Percentiles rank a stretch among this genome's conserved stretches.
Conservation (phyloP, 306 rosid species). For the Arachis stenosperma region DNA sequence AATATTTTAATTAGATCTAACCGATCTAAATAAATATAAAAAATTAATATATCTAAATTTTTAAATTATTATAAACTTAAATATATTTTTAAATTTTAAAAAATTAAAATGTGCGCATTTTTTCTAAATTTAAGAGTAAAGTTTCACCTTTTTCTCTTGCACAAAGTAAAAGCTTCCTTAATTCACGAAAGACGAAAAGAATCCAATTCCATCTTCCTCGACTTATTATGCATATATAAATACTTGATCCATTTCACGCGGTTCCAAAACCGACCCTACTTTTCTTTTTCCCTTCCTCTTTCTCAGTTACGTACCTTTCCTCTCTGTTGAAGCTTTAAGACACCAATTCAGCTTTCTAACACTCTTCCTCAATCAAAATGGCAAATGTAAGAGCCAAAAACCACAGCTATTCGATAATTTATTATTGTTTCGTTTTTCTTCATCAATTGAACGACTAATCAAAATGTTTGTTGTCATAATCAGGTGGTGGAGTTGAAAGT, state of each 20-base stretch:
- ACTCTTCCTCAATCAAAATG: slow-evolving; percentile 39
- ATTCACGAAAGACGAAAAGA: slow-evolving; percentile 60
- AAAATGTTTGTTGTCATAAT: neutral
- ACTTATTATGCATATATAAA: too few relatives aligned
- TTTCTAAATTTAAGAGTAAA: too few relatives aligned
- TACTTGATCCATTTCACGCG: slow-evolving; percentile 25
- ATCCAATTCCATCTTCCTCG: slow-evolving; percentile 47
- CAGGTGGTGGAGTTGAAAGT: slow-evolving; percentile 92
- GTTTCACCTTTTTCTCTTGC: slow-evolving; percentile 24
- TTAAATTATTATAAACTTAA: too few relatives aligned
- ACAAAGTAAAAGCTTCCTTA: slow-evolving; percentile 41
- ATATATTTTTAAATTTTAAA: too few relatives aligned
- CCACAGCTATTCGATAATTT: neutral
- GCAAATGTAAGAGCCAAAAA: slow-evolving; percentile 50
- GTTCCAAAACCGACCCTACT: neutral
- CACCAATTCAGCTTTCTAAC: neutral
- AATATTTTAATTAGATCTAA: too few relatives aligned
- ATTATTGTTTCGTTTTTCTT: neutral
- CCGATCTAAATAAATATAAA: too few relatives aligned
- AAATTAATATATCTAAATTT: too few relatives aligned
- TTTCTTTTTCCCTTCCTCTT: neutral
- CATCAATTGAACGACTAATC: neutral
- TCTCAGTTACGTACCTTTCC: neutral
- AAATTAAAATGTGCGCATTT: too few relatives aligned
- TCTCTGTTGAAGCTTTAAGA: neutral